Evolutionary conservation across 2,329 filamentous ascomycete genomes (phyloP).

Genomic region (Coniosporium tulheliwenetii): DNA sequence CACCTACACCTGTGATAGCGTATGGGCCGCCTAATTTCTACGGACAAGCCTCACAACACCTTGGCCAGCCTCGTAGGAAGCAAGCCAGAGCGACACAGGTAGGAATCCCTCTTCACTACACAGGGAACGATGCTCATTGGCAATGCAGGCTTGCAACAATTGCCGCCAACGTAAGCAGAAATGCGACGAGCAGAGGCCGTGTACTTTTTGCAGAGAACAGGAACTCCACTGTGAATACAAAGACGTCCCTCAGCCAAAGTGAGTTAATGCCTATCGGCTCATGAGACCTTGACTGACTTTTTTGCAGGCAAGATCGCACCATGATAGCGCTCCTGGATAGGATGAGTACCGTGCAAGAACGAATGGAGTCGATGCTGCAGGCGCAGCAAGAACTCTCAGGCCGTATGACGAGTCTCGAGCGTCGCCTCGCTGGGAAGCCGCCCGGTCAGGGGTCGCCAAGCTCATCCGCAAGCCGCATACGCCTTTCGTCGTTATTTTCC

Average conservation of each 20-base stretch:
- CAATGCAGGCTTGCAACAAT: conserved; percentile 65
- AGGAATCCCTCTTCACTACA: neutral
- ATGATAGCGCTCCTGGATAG: conserved; percentile 32
- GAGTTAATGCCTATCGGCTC: conserved; percentile 18
- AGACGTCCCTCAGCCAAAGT: conserved; percentile 86
- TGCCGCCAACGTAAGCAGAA: conserved; percentile 81
- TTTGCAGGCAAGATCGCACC: conserved; percentile 28
- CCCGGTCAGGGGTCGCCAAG: too few relatives aligned
- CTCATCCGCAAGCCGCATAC: too few relatives aligned
- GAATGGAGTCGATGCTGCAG: too few relatives aligned
- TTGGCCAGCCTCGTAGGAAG: conserved; percentile 10
- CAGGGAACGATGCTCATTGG: neutral
- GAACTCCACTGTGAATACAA: conserved; percentile 72
- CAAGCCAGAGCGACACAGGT: conserved; percentile 20
- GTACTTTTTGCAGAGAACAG: conserved; percentile 77
- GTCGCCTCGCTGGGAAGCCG: conserved; percentile 2
- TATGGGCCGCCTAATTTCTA: conserved; percentile 8
- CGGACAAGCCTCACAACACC: conserved; percentile 3
- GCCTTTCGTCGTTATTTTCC: too few relatives aligned
- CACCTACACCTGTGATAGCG: conserved; percentile 13
- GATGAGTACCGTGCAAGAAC: conserved; percentile 24
- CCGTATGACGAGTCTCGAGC: conserved; percentile 7
- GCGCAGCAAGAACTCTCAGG: conserved; percentile 5
- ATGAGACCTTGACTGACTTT: conserved; percentile 8
- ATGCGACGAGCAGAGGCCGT: conserved; percentile 76